phyloP scores from a whole-genome alignment of 768 basidiomycete species.

The Suillus brevipes region DNA sequence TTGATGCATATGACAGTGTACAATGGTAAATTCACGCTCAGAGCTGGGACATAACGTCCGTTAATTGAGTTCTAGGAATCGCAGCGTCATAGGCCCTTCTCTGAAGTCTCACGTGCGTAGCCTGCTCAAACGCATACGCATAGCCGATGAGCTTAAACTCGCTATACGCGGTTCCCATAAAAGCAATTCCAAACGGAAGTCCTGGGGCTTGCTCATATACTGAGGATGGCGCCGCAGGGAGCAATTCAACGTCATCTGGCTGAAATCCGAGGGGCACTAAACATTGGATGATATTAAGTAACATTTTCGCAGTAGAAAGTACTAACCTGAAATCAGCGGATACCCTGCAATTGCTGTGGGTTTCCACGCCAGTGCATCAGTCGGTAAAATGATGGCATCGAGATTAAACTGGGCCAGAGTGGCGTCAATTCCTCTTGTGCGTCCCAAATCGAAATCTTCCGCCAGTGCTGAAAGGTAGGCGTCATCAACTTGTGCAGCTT shows the following conservation, averaged over 20 bases:
- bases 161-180: conserved; percentile 57
- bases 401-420: conserved; percentile 42
- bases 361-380: conserved; percentile 19
- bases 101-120: conserved; percentile 47
- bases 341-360: conserved; percentile 55
- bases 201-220: conserved; percentile 33
- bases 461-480: conserved; percentile 44
- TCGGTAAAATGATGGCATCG: conserved; percentile 49
- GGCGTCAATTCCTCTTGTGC: conserved; percentile 52
- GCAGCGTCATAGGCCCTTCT: conserved; percentile 49
- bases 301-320: not conserved
- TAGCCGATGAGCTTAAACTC: conserved; percentile 55
- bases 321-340: conserved; percentile 52
- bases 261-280: conserved; percentile 57
- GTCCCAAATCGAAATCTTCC: conserved; percentile 44
- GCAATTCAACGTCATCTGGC: conserved; percentile 44
- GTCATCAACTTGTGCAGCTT: conserved; percentile 27
- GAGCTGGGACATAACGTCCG: conserved; percentile 24
- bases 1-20: not conserved
- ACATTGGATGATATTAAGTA: conserved; percentile 31
- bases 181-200: conserved; percentile 56
- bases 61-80: conserved; percentile 51
- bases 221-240: conserved; percentile 42
- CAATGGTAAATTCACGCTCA: not conserved
- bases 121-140: conserved; percentile 62